phyloP scores from a whole-genome alignment of 805 yeast species.

The Zygoascus biomembranicola region DNA sequence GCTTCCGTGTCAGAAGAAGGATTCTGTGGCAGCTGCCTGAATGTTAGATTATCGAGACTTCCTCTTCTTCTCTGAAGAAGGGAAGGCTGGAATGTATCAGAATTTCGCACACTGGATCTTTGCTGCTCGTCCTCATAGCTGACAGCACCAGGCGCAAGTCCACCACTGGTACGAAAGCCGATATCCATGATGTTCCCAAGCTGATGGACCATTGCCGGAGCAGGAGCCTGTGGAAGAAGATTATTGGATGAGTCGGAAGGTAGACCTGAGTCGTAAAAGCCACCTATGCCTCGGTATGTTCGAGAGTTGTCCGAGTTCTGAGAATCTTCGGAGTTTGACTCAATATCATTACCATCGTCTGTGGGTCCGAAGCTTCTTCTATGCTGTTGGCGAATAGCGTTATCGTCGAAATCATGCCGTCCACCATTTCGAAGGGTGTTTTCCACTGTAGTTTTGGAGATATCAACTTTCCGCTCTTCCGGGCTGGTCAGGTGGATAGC shows the following conservation, averaged over 20 bases:
- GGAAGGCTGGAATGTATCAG: neutral
- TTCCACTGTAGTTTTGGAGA: slow-evolving; percentile 1
- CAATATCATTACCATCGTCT: neutral
- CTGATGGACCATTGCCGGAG: slow-evolving; percentile 2
- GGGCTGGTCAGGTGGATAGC: slow-evolving; percentile 5
- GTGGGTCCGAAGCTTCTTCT: slow-evolving; percentile 4
- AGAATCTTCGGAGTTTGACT: neutral
- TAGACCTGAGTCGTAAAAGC: neutral
- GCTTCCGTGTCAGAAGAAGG: neutral
- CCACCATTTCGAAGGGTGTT: slow-evolving; percentile 5
- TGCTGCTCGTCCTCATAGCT: slow-evolving; percentile 5
- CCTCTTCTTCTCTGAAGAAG: neutral
- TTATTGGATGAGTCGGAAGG: slow-evolving; percentile 3
- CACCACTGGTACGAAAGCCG: slow-evolving; percentile 24
- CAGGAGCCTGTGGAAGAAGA: slow-evolving; percentile 6
- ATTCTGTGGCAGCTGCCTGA: slow-evolving; percentile 3
- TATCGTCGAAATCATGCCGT: neutral
- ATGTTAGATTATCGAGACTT: neutral
- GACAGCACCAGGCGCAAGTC: slow-evolving; percentile 28
- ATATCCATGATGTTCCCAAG: slow-evolving; percentile 20
- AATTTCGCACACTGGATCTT: too few relatives aligned
- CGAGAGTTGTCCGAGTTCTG: neutral
- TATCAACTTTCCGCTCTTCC: neutral
- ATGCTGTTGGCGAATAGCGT: slow-evolving; percentile 6
- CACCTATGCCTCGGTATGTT: neutral